Evolutionary conservation across 179 eudicot genomes (phyloP).

Genomic region (Amaranthus tricolor): DNA sequence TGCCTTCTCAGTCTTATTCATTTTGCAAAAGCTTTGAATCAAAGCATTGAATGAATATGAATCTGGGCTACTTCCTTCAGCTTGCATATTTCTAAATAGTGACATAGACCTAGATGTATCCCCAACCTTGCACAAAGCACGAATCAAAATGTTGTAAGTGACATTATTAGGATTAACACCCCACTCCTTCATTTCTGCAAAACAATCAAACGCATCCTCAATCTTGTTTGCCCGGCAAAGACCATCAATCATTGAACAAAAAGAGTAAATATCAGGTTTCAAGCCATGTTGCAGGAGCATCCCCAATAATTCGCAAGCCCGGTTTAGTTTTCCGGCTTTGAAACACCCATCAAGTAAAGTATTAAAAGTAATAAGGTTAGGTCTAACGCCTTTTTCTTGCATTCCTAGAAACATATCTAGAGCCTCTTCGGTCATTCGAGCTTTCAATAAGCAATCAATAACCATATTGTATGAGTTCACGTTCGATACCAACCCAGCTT

Average conservation of each 20-base stretch:
- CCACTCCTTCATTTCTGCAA: slow-evolving; percentile 83
- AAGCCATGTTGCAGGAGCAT: slow-evolving; percentile 64
- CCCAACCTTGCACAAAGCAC: slow-evolving; percentile 62
- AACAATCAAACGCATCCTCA: slow-evolving; percentile 76
- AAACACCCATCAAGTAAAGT: slow-evolving; percentile 66
- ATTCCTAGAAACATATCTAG: slow-evolving; percentile 47
- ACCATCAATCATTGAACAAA: slow-evolving; percentile 69
- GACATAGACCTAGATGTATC: slow-evolving; percentile 54
- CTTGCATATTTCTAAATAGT: slow-evolving; percentile 65
- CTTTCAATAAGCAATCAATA: slow-evolving; percentile 74
- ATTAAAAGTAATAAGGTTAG: slow-evolving; percentile 79
- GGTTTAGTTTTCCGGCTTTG: slow-evolving; percentile 53
- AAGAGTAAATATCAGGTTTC: slow-evolving; percentile 80
- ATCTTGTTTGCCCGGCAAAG: slow-evolving; percentile 70
- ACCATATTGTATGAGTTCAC: slow-evolving; percentile 71
- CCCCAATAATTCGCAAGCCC: slow-evolving; percentile 54
- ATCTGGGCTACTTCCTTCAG: slow-evolving; percentile 69
- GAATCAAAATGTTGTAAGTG: slow-evolving; percentile 76
- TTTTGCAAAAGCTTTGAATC: slow-evolving; percentile 64
- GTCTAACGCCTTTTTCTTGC: slow-evolving; percentile 53
- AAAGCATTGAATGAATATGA: slow-evolving; percentile 73
- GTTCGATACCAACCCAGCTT: slow-evolving; percentile 47
- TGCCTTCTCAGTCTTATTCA: slow-evolving; percentile 64
- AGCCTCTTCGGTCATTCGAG: slow-evolving; percentile 60
- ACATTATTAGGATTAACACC: slow-evolving; percentile 69